Evolutionary conservation across 73 alveolate species (phyloP), one percentile per base, ranked within the genome.

Genomic region (Tetrahymena thermophila): DNA sequence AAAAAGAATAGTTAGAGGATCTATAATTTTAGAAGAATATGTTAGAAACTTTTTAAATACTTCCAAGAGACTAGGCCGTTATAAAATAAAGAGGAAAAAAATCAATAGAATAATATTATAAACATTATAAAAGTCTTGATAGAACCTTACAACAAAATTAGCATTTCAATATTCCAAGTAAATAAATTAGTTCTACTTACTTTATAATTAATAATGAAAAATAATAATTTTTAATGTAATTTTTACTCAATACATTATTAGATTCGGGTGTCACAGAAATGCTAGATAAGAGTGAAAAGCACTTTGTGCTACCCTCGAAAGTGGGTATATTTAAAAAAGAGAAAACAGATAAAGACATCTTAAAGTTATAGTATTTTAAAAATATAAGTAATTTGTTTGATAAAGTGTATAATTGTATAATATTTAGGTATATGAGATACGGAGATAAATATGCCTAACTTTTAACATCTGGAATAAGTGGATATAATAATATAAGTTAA

Each of bases 401-500:
- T 16, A 84, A 83, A 40, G 95, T 42, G 8, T 23, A 55, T 4
- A 35, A 85, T 13, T 93, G 38, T 23, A 28, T 43, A n/a, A 10
- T 37, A 6, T 35, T 94, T 56, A 42, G 94, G 35, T 31, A 95
- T 44, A 56, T 85, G 40, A 89, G 93, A 85, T 95, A 50, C 35
- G 97, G 97, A 34, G 97, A 95, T 95, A 89, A 89, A 85, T 95
- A 95, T 95, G 95, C 94, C 11, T 43, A 95, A 56, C 56, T 95
- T 4, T 37, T 95, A 10, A 89, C 97, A 0, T 93, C 71, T 19
- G 95, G 97, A 16, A 37, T 95, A 44, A 85, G 71, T 55, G 85
- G 89, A 34, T 71, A 85, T 23, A 43, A 83, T 16, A 83, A 85
- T 34, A 93, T 95, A 31, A 85, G 43, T n/a, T 84, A 95, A 35